These are phyloP conservation scores for Tubosaeta sp. DNA, from an alignment of 768 basidiomycete genomes.

Conservation along the genomic window DNA sequence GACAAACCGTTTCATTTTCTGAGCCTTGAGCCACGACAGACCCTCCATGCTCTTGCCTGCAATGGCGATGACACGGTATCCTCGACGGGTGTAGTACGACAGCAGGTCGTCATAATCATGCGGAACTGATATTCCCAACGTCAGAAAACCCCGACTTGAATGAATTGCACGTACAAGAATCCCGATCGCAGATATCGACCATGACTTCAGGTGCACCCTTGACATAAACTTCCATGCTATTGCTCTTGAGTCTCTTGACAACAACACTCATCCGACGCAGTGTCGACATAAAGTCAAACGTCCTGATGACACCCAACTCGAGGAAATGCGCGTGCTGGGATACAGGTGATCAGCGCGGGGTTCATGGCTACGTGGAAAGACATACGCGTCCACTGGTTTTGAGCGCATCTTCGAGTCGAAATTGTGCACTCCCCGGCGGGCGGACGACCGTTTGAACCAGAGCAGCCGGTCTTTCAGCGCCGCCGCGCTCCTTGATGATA, in stretches of 20 bases:
- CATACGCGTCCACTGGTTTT: slow-evolving; percentile 75
- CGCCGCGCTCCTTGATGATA: slow-evolving; percentile 61
- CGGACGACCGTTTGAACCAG: slow-evolving; percentile 95
- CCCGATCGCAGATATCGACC: slow-evolving; percentile 87
- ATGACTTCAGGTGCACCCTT: slow-evolving; percentile 99
- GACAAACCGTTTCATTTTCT: slow-evolving; percentile 85
- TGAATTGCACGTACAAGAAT: slow-evolving; percentile 70
- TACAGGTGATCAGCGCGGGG: slow-evolving; percentile 1
- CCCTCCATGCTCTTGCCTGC: slow-evolving; percentile 95
- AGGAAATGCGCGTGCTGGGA: slow-evolving; percentile 90
- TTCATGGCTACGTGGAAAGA: neutral
- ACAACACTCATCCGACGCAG: slow-evolving; percentile 96
- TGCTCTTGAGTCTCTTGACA: slow-evolving; percentile 90
- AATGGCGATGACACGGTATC: slow-evolving; percentile 96
- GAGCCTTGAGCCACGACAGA: slow-evolving; percentile 94
- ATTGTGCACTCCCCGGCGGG: slow-evolving; percentile 89
- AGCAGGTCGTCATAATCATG: slow-evolving; percentile 94
- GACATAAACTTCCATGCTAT: slow-evolving; percentile 95
- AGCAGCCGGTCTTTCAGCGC: slow-evolving; percentile 69
- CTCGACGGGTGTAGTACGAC: slow-evolving; percentile 94
- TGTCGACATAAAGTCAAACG: slow-evolving; percentile 93
- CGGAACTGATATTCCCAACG: slow-evolving; percentile 57
- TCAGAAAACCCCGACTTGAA: slow-evolving; percentile 9
- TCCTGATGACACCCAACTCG: slow-evolving; percentile 92
- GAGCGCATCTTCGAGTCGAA: slow-evolving; percentile 90